Percentiles rank a stretch among this genome's conserved stretches.
phyloP scores from a whole-genome alignment of 208 protist genomes.

The Trypanosoma lewisi region DNA sequence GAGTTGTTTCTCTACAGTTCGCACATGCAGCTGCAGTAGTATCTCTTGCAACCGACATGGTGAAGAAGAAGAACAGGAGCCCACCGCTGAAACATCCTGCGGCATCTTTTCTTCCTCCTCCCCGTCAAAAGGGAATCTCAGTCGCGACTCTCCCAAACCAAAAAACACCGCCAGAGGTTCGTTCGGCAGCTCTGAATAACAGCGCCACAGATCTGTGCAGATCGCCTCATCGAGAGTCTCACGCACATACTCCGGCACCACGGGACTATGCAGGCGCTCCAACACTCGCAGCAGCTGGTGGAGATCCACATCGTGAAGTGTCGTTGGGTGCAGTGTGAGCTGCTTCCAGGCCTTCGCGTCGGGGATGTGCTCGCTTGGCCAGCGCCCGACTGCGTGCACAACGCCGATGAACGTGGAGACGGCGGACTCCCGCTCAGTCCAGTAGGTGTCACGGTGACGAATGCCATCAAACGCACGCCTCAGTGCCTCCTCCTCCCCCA shows the following conservation, averaged over 20 bases:
- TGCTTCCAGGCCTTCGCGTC: conserved; percentile 12
- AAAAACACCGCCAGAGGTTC: conserved; percentile 32
- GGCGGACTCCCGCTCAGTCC: conserved; percentile 19
- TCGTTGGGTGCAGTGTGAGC: conserved; percentile 15
- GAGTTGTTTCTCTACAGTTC: conserved; percentile 24
- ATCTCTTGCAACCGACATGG: not conserved
- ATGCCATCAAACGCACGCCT: conserved; percentile 23
- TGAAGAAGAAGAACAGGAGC: no score
- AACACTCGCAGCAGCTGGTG: conserved; percentile 22
- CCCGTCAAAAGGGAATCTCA: not conserved
- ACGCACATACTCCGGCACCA: conserved; percentile 35
- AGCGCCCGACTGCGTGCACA: conserved; percentile 22
- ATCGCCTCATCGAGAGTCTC: conserved; percentile 24
- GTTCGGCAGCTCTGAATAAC: conserved; percentile 31
- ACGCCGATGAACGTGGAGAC: conserved; percentile 25
- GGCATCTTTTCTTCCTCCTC: not conserved
- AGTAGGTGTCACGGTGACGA: not conserved
- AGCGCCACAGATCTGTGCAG: conserved; percentile 32
- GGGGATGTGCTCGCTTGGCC: conserved; percentile 21
- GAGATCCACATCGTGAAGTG: conserved; percentile 24
- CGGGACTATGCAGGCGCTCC: conserved; percentile 24
- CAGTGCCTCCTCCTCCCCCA: conserved; percentile 29
- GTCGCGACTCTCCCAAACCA: not conserved
- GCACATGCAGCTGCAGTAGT: conserved; percentile 16
- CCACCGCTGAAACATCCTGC: not conserved